phyloP scores from a whole-genome alignment of 768 basidiomycete genomes.

The Boletus pseudo-olivaceus region DNA sequence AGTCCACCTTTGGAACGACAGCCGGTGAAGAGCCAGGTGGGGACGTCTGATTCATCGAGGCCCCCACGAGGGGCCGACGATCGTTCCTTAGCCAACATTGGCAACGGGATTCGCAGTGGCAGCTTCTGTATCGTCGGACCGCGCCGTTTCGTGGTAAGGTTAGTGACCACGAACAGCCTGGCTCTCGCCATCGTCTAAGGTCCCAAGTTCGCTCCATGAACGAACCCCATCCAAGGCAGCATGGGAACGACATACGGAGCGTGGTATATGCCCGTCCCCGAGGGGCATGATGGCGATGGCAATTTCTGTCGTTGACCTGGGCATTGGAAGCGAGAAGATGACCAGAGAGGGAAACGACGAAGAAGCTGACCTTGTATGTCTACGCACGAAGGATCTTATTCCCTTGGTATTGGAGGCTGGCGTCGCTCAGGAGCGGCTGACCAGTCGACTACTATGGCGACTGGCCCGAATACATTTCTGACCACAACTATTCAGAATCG shows the following conservation, averaged over 20 bases:
- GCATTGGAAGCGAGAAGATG: neutral
- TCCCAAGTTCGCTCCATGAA: neutral
- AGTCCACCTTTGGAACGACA: neutral
- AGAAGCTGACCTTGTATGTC: neutral
- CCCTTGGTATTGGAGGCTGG: neutral
- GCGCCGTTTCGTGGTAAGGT: constrained; percentile 1
- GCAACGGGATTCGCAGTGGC: neutral
- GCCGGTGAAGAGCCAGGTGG: too few relatives aligned
- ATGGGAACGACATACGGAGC: constrained; percentile 1
- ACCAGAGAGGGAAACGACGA: neutral
- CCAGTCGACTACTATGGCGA: neutral
- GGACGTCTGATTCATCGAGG: neutral
- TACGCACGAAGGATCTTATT: neutral
- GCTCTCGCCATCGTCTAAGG: neutral
- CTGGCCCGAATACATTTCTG: neutral
- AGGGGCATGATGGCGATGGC: neutral
- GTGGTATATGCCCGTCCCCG: neutral
- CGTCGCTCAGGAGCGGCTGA: neutral
- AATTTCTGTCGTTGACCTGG: neutral
- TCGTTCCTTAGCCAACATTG: neutral
- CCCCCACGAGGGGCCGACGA: neutral
- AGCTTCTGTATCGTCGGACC: neutral
- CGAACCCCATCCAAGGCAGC: neutral
- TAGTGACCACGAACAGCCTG: constrained; percentile 14
- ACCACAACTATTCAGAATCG: neutral